Evolutionary conservation across 2,329 filamentous ascomycete species (phyloP), one percentile per base, ranked within the genome.

Genomic region (Microdochium paspali): DNA sequence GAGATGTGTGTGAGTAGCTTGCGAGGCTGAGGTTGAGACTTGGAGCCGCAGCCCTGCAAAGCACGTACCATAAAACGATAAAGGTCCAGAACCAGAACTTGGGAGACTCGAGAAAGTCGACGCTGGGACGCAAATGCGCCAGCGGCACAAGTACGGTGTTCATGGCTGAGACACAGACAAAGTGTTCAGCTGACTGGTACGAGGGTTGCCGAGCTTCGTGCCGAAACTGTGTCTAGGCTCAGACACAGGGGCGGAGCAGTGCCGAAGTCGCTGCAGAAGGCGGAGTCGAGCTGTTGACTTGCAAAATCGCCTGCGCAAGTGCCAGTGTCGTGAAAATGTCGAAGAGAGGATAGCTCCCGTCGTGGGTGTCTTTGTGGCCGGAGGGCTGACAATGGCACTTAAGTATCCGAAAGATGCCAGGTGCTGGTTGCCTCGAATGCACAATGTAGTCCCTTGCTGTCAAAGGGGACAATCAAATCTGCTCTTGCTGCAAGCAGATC

Each of bases 61-160:
- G 32, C 39, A 59, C 71, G 66, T 68, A 77, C 74, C 73, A 78
- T 30, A 77, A 57, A 25, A 64, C 5, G 18, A 40, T 20, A 21
- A 40, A 40, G 23, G 35, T 55, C 58, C 54, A 69, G 50, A 57
- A 61, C 18, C 48, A 35, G 40, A 30, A 47, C n/a, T 32, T 31
- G 15, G 35, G 35, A 40, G 35, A 40, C 35, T 20, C 10, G 35
- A 40, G 35, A 20, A 40, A 40, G 12, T n/a, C 18, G 35, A 40
- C 20, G 6, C 18, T 15, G 18, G 35, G 35, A 18, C 35, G 35
- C 35, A 40, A 3, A 21, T 40, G 35, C 35, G 35, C 35, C 35
- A 40, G 18, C 18, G 18, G 35, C 35, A 40, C 35, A 18, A 40
- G 23, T 20, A 40, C 23, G n/a, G 35, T 40, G 35, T 40, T 20